These are phyloP conservation scores for Talaromyces piceae DNA, from an alignment of 2,329 filamentous ascomycete genomes.

Conservation along the genomic window DNA sequence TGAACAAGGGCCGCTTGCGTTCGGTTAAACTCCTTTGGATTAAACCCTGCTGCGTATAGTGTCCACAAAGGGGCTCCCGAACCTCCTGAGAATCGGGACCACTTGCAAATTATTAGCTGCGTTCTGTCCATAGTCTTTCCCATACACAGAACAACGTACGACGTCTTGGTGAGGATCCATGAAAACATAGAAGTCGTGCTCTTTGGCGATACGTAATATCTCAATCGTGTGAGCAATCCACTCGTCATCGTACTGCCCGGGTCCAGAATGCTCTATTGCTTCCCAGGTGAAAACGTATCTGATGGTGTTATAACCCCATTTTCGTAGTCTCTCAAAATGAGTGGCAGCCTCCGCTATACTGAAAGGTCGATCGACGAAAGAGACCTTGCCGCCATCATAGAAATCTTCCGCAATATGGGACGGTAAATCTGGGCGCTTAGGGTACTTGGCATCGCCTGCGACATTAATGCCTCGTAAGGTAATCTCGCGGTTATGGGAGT, in stretches of 20 bases:
- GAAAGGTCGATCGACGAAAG: slow-evolving; percentile 82
- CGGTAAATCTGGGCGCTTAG: slow-evolving; percentile 69
- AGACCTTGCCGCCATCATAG: slow-evolving; percentile 87
- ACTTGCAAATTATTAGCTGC: slow-evolving; percentile 43
- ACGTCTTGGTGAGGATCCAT: slow-evolving; percentile 99
- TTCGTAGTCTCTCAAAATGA: slow-evolving; percentile 78
- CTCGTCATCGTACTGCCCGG: slow-evolving; percentile 85
- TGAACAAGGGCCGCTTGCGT: slow-evolving; percentile 93
- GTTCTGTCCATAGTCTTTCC: background rate
- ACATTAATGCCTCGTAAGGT: slow-evolving; percentile 90
- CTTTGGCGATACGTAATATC: slow-evolving; percentile 72
- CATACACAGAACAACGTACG: slow-evolving; percentile 43
- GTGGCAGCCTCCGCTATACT: slow-evolving; percentile 70
- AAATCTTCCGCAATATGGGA: slow-evolving; percentile 73
- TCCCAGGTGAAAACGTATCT: slow-evolving; percentile 98
- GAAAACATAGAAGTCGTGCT: slow-evolving; percentile 91
- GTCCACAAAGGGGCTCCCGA: slow-evolving; percentile 98
- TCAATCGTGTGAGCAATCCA: slow-evolving; percentile 90
- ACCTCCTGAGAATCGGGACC: slow-evolving; percentile 89
- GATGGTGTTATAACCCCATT: slow-evolving; percentile 93
- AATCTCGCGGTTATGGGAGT: slow-evolving; percentile 73
- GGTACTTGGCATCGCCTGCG: slow-evolving; percentile 83
- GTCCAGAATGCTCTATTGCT: slow-evolving; percentile 88
- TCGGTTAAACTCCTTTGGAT: slow-evolving; percentile 73
- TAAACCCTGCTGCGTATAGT: slow-evolving; percentile 83